phyloP scores from a whole-genome alignment of 805 yeast species.

The Lipomyces sp. region DNA sequence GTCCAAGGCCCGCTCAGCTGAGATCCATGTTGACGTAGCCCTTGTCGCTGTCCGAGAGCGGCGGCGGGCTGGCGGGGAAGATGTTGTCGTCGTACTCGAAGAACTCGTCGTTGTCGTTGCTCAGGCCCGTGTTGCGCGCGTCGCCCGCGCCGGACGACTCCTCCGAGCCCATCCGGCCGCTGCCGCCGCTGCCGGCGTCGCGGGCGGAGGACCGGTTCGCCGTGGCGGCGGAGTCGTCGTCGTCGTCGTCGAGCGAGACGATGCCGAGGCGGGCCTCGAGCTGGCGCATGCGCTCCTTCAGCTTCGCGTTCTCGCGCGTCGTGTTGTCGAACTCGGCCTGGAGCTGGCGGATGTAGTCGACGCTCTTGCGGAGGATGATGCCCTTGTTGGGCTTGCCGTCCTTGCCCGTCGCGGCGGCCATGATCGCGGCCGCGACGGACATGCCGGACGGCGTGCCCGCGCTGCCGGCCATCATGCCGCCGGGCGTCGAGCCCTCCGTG shows the following conservation, averaged over 20 bases:
- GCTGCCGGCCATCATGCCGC: conserved; percentile 10
- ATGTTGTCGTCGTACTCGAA: conserved; percentile 27
- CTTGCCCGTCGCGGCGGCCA: conserved; percentile 30
- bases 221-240: too few species aligned
- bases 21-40: conserved; percentile 19
- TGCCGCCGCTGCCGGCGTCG: too few species aligned
- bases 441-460: conserved; percentile 9
- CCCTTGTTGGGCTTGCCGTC: conserved; percentile 82
- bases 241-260: not conserved
- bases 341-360: conserved; percentile 65
- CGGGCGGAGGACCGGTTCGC: too few species aligned
- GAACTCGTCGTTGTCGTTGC: conserved; percentile 10
- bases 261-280: conserved; percentile 14
- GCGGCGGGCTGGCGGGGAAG: conserved; percentile 22
- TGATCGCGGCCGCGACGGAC: conserved; percentile 18
- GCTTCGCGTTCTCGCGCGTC: conserved; percentile 20
- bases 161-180: too few species aligned
- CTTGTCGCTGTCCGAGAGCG: conserved; percentile 8
- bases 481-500: conserved; percentile 15
- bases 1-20: conserved; percentile 1
- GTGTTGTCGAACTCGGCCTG: conserved; percentile 19
- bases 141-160: too few species aligned
- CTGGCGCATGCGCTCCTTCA: conserved; percentile 9
- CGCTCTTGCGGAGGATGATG: conserved; percentile 69
- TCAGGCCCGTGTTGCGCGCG: too few species aligned